These are phyloP conservation scores for Platismatia glauca DNA, from an alignment of 495 filamentous ascomycete species.

Conservation along the genomic window DNA sequence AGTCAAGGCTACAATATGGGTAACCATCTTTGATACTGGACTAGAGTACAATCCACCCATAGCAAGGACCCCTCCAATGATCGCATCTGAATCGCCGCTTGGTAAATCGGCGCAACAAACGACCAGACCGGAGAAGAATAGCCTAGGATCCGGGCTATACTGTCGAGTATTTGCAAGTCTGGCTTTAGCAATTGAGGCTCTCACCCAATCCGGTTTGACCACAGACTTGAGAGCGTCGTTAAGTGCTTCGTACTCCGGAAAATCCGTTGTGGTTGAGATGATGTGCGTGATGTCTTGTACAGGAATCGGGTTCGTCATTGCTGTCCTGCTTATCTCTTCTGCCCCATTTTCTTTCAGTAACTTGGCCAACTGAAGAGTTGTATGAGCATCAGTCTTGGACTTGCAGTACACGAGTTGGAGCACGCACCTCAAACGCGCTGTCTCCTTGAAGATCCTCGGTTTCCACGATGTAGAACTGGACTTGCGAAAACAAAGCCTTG, in stretches of 20 bases:
- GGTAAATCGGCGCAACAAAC: slow-evolving; percentile 75
- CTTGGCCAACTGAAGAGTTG: slow-evolving; percentile 7
- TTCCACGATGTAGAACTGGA: slow-evolving; percentile 28
- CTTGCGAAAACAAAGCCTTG: slow-evolving; percentile 26
- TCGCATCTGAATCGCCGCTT: slow-evolving; percentile 80
- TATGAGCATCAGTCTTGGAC: not conserved
- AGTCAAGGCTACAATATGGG: slow-evolving; percentile 81
- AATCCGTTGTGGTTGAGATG: slow-evolving; percentile 76
- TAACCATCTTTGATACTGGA: slow-evolving; percentile 60
- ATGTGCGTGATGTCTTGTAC: slow-evolving; percentile 65
- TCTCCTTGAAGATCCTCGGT: slow-evolving; percentile 35
- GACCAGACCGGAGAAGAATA: slow-evolving; percentile 79
- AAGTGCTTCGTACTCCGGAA: slow-evolving; percentile 67
- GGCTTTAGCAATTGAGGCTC: slow-evolving; percentile 52
- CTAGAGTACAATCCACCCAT: slow-evolving; percentile 76
- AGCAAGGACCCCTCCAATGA: slow-evolving; percentile 79
- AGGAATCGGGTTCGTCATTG: slow-evolving; percentile 35
- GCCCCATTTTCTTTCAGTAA: slow-evolving; percentile 45
- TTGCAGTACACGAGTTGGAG: not conserved
- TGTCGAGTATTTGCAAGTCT: slow-evolving; percentile 70
- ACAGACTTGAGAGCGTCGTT: slow-evolving; percentile 70
- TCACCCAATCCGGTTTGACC: slow-evolving; percentile 75
- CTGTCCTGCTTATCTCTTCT: not conserved
- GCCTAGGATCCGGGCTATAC: slow-evolving; percentile 79
- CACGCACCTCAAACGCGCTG: slow-evolving; percentile 38